phyloP scores from a whole-genome alignment of 768 basidiomycete genomes.

The Mycena capillaripes region DNA sequence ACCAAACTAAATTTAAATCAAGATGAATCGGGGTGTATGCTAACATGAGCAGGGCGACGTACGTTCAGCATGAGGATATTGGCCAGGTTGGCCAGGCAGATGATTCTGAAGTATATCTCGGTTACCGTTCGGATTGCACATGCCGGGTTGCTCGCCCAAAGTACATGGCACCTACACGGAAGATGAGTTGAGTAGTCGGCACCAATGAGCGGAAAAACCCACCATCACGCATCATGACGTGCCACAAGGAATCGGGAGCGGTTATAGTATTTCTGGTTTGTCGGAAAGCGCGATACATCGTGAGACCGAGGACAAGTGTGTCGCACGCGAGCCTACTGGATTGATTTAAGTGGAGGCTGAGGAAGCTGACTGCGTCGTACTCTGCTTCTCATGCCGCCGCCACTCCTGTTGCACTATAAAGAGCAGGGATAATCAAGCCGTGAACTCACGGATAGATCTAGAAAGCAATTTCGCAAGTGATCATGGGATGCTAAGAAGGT shows the following conservation, averaged over 20 bases:
- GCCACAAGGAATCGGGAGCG: not conserved
- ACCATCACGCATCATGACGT: conserved; percentile 7
- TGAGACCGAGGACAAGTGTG: not conserved
- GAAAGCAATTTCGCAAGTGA: too few species aligned
- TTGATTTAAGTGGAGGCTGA: not conserved
- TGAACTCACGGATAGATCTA: not conserved
- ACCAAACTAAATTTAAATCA: too few species aligned
- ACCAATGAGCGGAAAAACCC: not conserved
- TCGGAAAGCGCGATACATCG: not conserved
- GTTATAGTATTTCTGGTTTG: not conserved
- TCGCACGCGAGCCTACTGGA: not conserved
- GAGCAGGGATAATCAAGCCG: not conserved
- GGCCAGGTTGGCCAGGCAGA: not conserved
- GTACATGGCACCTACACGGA: not conserved
- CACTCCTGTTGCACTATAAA: not conserved
- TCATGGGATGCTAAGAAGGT: not conserved
- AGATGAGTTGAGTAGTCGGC: not conserved
- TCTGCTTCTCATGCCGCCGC: not conserved
- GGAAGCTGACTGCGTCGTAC: not conserved
- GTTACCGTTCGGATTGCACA: not conserved
- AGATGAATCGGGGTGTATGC: too few species aligned
- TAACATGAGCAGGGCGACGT: not conserved
- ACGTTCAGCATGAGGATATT: not conserved
- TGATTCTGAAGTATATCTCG: not conserved
- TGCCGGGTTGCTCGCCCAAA: conserved; percentile 4